Evolutionary conservation across 2,329 filamentous ascomycete species (phyloP), one percentile per base, ranked within the genome.

Genomic region (Colletotrichum horii): DNA sequence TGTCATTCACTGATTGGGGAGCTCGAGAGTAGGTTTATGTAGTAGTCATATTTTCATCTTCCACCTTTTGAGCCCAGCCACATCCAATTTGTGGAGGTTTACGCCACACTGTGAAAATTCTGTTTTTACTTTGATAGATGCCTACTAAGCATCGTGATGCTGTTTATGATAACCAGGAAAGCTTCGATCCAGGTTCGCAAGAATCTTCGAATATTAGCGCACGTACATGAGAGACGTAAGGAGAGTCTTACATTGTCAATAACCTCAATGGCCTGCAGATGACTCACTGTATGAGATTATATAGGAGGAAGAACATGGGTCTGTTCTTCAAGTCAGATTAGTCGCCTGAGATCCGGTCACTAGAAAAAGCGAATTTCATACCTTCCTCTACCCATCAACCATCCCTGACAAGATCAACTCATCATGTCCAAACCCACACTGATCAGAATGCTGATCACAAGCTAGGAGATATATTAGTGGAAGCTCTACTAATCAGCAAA

Each of bases 311-410:
- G 56, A 30, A 43, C 16, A 43, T 43, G 16, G 38, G 38, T 43
- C 38, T 43, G 16, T 19, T 43, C 36, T 43, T 32, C 1, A 19
- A 16, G 19, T 28, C 1, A 61, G 36, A 1, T 43, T 43, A 43
- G 36, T 1, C 1, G 36, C 1, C 16, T 3, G 36, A 43, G 36
- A 43, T 1, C 8, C 0, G 1, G 16, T 43, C 16, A 43, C 2
- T 1, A 19, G 36, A 3, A 19, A 43, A 16, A 8, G 36, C 1
- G 19, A 19, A 3, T 16, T 3, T 43, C 36, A 43, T 43, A 43
- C 36, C 36, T 43, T 43, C 38, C 38, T 43, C 38, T 43, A 43
- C 38, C 16, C 8, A 43, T 43, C 16, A 43, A 43, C 16, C 16
- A 43, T 43, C 38, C 38, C 38, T 43, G 16, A 43, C 16, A 43